These are phyloP conservation scores for Candida sakaeoensis DNA, from an alignment of 805 yeast genomes.

Conservation along the genomic window DNA sequence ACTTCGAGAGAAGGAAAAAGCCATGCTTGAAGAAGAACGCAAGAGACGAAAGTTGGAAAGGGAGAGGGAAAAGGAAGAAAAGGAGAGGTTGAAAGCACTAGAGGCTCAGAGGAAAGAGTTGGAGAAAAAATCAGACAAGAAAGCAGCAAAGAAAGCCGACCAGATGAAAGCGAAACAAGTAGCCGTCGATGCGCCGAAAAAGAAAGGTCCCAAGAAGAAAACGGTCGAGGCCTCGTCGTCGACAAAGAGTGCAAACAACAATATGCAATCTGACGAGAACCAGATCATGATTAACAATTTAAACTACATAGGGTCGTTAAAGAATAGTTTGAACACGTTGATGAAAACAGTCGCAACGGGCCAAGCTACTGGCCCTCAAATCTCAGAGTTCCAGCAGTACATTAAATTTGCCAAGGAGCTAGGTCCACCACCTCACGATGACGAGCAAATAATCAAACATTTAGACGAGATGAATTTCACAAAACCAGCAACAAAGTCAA, in stretches of 20 bases:
- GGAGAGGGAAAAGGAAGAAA: conserved; percentile 13
- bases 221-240: neutral
- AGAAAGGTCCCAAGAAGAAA: conserved; percentile 3
- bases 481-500: conserved; percentile 29
- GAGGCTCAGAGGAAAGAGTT: conserved; percentile 15
- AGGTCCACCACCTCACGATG: conserved; percentile 51
- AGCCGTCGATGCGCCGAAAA: neutral
- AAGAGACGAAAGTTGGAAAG: conserved; percentile 6
- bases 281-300: conserved; percentile 82
- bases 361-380: conserved; percentile 65
- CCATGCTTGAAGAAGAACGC: conserved; percentile 37
- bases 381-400: conserved; percentile 73
- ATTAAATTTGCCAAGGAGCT: conserved; percentile 74
- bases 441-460: conserved; percentile 6
- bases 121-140: conserved; percentile 7
- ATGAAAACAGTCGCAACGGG: conserved; percentile 90
- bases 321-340: conserved; percentile 59
- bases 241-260: conserved; percentile 22
- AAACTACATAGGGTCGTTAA: conserved; percentile 75
- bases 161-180: neutral
- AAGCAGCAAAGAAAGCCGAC: neutral
- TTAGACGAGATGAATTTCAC: conserved; percentile 6
- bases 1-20: conserved; percentile 10
- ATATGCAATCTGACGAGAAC: conserved; percentile 57
- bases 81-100: conserved; percentile 17